Percentiles rank a stretch among this genome's conserved stretches.
Evolutionary conservation across 2,329 filamentous ascomycete genomes (phyloP).

Genomic region (Xylariaceae sp.): DNA sequence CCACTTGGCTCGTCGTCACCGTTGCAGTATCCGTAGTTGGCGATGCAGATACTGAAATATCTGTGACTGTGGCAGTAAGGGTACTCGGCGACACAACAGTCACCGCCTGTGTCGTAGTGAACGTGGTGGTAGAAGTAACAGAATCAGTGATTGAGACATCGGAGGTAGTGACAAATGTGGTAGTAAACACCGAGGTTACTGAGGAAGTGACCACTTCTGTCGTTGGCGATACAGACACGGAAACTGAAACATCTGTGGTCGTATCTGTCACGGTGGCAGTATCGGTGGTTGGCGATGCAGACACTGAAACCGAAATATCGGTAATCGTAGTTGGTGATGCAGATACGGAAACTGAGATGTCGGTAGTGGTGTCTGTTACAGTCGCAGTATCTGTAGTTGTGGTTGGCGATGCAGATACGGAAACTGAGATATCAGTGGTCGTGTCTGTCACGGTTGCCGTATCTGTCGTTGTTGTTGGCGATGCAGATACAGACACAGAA

Average conservation of each 20-base stretch:
- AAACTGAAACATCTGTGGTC: too few species aligned
- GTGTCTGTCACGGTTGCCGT: conserved; percentile 11
- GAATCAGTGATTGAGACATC: too few species aligned
- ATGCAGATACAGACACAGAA: conserved; percentile 2
- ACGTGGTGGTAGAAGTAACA: too few species aligned
- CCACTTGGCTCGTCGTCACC: conserved; percentile 25
- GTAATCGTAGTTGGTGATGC: conserved; percentile 11
- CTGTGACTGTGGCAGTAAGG: background rate
- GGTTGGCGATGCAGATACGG: conserved; percentile 7
- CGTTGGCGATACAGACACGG: too few species aligned
- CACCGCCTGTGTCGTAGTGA: too few species aligned
- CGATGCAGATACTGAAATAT: conserved; percentile 12
- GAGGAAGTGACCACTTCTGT: too few species aligned
- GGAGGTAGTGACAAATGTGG: too few species aligned
- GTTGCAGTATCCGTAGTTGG: conserved; percentile 26
- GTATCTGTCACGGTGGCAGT: conserved; percentile 15
- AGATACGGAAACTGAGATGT: too few species aligned
- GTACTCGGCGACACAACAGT: background rate
- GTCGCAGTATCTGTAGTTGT: conserved; percentile 11
- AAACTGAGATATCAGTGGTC: conserved; percentile 5
- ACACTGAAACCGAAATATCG: conserved; percentile 19
- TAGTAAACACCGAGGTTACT: too few species aligned
- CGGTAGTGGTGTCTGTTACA: conserved; percentile 11
- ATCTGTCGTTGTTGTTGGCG: background rate
- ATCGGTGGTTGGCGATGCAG: conserved; percentile 13